phyloP scores from a whole-genome alignment of 1,284 basidiomycete species.

The Malassezia brasiliensis region DNA sequence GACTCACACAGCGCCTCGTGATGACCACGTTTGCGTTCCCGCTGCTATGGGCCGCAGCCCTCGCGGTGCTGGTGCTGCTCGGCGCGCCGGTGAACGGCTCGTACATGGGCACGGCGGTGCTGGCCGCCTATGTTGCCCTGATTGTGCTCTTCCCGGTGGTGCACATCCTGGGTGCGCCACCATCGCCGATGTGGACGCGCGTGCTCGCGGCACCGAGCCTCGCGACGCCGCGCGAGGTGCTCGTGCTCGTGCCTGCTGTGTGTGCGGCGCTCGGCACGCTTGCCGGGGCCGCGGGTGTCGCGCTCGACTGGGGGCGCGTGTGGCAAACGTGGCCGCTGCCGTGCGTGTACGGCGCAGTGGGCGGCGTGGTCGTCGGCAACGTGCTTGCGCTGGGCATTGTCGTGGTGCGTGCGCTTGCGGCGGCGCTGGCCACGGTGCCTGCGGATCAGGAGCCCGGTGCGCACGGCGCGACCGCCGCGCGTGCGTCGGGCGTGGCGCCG shows the following conservation, averaged over 20 bases:
- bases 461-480: too few species aligned
- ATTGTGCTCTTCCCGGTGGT: conserved; percentile 11
- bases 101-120: conserved; percentile 1
- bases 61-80: not conserved
- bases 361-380: conserved; percentile 9
- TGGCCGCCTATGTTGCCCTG: conserved; percentile 15
- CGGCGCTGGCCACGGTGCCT: too few species aligned
- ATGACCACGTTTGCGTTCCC: conserved; percentile 9
- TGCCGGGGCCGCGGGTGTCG: not conserved
- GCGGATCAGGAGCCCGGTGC: too few species aligned
- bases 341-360: conserved; percentile 10
- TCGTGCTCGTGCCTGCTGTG: conserved; percentile 6
- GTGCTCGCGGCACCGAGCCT: not conserved
- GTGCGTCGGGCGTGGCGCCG: too few species aligned
- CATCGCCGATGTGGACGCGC: conserved; percentile 8
- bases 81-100: conserved; percentile 7
- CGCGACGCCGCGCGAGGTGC: conserved; percentile 1
- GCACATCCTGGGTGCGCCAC: conserved; percentile 13
- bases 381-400: not conserved
- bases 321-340: conserved; percentile 18
- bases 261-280: conserved; percentile 5
- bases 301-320: conserved; percentile 15
- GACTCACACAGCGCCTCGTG: not conserved
- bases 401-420: too few species aligned
- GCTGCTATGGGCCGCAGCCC: conserved; percentile 5